Evolutionary conservation across 805 yeast genomes (phyloP).

Genomic region (Sungouiella thailandica): DNA sequence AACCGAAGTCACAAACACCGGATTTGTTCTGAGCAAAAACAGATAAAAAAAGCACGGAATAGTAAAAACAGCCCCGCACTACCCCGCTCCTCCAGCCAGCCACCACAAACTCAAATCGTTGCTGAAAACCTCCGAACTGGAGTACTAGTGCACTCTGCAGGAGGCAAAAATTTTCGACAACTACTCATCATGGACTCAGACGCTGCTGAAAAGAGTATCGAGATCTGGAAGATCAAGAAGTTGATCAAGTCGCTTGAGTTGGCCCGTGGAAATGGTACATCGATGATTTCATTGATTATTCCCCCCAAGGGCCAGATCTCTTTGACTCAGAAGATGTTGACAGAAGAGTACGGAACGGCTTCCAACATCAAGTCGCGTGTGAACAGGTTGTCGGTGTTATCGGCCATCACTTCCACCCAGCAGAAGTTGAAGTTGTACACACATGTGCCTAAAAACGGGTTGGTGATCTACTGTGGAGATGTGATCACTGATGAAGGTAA

Average conservation of each 20-base stretch:
- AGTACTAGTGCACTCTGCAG: no score
- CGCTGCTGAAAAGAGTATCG: constrained; percentile 88
- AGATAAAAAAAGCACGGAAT: no score
- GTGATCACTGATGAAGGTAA: constrained; percentile 95
- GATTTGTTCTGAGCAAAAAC: no score
- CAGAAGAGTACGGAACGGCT: constrained; percentile 98
- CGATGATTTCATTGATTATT: constrained; percentile 94
- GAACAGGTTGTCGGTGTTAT: constrained; percentile 87
- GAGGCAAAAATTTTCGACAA: no score
- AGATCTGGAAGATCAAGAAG: constrained; percentile 98
- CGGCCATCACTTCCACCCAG: constrained; percentile 98
- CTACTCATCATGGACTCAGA: constrained; percentile 12
- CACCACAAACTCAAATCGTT: no score
- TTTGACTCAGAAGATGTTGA: constrained; percentile 80
- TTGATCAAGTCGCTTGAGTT: constrained; percentile 77
- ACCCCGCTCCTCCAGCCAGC: no score
- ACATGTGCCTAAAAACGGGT: constrained; percentile 89
- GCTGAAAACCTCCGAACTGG: no score
- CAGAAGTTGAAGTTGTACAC: constrained; percentile 89
- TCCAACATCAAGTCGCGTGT: constrained; percentile 97
- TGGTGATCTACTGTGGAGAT: constrained; percentile 98
- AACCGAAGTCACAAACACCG: no score
- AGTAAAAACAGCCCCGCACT: no score
- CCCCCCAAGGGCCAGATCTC: constrained; percentile 96
- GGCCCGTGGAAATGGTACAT: constrained; percentile 98